A percentile compares a stretch with the other conserved stretches of the same genome.
Evolutionary conservation across 2,329 filamentous ascomycete species (phyloP).

Genomic region (Fusarium heterosporum): DNA sequence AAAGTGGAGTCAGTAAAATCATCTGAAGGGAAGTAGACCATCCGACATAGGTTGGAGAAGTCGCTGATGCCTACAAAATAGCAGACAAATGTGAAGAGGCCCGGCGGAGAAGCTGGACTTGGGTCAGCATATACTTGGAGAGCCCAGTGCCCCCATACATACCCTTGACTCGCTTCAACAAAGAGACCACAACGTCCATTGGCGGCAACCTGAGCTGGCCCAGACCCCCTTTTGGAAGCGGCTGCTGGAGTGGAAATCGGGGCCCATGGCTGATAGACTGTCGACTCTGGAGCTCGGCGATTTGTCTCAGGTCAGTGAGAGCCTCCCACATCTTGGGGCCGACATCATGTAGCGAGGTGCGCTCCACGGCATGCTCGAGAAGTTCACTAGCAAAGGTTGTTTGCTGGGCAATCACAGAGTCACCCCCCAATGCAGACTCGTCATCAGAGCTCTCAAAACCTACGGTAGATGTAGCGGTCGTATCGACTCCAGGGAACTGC

Average conservation of each 20-base stretch:
- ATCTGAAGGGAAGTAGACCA: slow-evolving; percentile 64
- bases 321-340: slow-evolving; percentile 66
- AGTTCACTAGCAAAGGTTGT: slow-evolving; percentile 67
- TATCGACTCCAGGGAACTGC: slow-evolving; percentile 34
- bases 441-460: slow-evolving; percentile 56
- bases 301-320: slow-evolving; percentile 63
- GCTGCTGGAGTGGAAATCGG: slow-evolving; percentile 60
- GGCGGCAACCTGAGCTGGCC: slow-evolving; percentile 67
- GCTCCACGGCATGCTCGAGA: slow-evolving; percentile 64
- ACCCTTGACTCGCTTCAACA: slow-evolving; percentile 63
- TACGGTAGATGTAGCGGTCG: slow-evolving; percentile 48
- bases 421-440: slow-evolving; percentile 60
- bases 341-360: slow-evolving; percentile 58
- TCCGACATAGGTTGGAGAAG: slow-evolving; percentile 62
- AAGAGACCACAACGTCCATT: slow-evolving; percentile 60
- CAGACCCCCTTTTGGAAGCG: slow-evolving; percentile 59
- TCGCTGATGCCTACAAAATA: slow-evolving; percentile 62
- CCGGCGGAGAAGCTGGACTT: slow-evolving; percentile 52
- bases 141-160: slow-evolving; percentile 7
- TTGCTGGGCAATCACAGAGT: slow-evolving; percentile 62
- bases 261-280: slow-evolving; percentile 56
- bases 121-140: slow-evolving; percentile 8
- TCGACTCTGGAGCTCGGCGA: slow-evolving; percentile 63
- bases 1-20: slow-evolving; percentile 63
- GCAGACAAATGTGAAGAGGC: slow-evolving; percentile 63